phyloP scores from a whole-genome alignment of 805 yeast species.

The Saccharomyces mikatae region DNA sequence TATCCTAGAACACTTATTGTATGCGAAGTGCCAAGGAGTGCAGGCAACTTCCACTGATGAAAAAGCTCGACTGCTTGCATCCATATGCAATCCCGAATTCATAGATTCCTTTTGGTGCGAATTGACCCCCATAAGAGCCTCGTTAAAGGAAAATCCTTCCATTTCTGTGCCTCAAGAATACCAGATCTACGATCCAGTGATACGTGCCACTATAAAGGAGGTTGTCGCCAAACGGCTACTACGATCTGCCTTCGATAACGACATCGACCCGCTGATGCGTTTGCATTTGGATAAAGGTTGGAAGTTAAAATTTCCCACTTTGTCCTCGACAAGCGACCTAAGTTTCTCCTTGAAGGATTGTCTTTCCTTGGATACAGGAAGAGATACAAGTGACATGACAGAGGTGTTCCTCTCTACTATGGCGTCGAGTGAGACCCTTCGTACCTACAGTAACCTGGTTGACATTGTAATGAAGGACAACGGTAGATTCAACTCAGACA shows the following conservation, averaged over 20 bases:
- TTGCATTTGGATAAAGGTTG: background rate
- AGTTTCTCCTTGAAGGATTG: background rate
- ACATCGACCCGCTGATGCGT: background rate
- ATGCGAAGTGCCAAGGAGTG: background rate
- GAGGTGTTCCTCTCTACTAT: background rate
- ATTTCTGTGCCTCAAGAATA: background rate
- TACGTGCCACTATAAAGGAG: background rate
- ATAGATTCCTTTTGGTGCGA: background rate
- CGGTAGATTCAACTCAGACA: slow-evolving; percentile 5
- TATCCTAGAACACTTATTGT: background rate
- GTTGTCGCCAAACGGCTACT: background rate
- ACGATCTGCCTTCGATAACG: background rate
- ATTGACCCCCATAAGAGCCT: background rate
- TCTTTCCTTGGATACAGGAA: background rate
- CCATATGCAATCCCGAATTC: background rate
- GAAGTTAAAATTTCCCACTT: background rate
- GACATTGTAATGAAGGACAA: slow-evolving; percentile 4
- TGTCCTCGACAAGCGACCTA: background rate
- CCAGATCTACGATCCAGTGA: background rate
- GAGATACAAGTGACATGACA: background rate
- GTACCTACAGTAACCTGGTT: background rate
- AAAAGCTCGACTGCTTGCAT: background rate
- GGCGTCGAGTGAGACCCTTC: background rate
- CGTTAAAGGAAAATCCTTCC: background rate
- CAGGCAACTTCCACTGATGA: background rate